Base-by-base conservation (phyloP, 345 rosid species). In the Bruguiera sexangula region DNA sequence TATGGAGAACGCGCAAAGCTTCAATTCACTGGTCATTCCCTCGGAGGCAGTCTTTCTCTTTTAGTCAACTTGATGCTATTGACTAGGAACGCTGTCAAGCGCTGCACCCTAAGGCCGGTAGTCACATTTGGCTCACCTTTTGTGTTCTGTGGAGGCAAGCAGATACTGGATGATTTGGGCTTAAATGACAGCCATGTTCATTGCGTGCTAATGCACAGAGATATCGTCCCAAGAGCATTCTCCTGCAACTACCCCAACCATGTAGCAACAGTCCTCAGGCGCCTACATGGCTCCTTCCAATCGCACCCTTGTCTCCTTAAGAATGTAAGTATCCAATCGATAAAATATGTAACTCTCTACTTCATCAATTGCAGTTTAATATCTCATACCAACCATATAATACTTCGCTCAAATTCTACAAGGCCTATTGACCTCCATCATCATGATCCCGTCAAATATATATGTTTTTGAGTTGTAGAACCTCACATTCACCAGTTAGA, bases 151-250 rank as follows among this genome's bases (percentile, higher is more conserved):
- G 95, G 93, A 8, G 97, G 98, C 60, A 85, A 88, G 55, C 88
- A 79, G 82, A 66, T 94, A 70, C 80, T 94, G 27, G 73, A 74
- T 5, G 75, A 83, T 70, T 72, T 94, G 69, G 97, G 95, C 29
- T 69, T 94, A 80, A 96, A 88, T 50, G 97, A 94, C 32, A 75
- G 76, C 78, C 89, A 88, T 70, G 76, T 88, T 51, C 89, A 83
- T 8, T 81, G 82, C 61, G 93, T 91, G 69, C 81, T 89, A 79
- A 89, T 94, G 98, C 98, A 94, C 52, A 81, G 97, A 73, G 98
- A 94, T 75, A 94, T 91, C 3, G 95, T 94, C 51, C 98, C 98
- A 26, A 82, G 97, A 87, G 97, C 98, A 51, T 94, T 91, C 85
- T 87, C 98, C 59, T 94, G 97, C 85, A 88, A 83, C 66, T 94